Percentiles rank a stretch among this genome's conserved stretches.
These are phyloP conservation scores for Atkinsonella texensis DNA, from an alignment of 2,329 filamentous ascomycete species.

Conservation along the genomic window DNA sequence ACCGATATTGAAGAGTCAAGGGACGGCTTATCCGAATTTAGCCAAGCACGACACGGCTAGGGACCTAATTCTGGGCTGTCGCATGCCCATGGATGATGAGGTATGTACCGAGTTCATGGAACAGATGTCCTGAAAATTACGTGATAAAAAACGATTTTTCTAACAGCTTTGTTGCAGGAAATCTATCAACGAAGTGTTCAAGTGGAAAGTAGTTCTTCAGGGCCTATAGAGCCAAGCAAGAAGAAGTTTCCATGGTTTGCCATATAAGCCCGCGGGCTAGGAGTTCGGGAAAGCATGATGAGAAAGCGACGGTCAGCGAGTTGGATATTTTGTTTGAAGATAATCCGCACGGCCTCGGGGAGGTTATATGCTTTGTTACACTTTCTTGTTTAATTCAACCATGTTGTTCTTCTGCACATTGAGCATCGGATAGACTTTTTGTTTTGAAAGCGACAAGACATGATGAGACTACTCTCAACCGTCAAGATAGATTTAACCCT, in stretches of 20 bases:
- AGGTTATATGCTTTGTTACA: neutral
- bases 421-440: neutral
- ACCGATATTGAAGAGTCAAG: slow-evolving; percentile 84
- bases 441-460: slow-evolving; percentile 1
- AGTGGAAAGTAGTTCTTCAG: slow-evolving; percentile 39
- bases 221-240: slow-evolving; percentile 36
- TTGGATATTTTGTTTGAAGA: slow-evolving; percentile 3
- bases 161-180: slow-evolving; percentile 30
- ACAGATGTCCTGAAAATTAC: no score
- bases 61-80: slow-evolving; percentile 69
- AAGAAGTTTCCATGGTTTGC: slow-evolving; percentile 58
- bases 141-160: neutral
- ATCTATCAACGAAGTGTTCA: slow-evolving; percentile 51
- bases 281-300: slow-evolving; percentile 14
- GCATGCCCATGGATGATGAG: slow-evolving; percentile 77
- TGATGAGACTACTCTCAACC: neutral
- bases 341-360: slow-evolving; percentile 2
- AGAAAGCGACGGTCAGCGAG: neutral
- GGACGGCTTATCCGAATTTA: slow-evolving; percentile 65
- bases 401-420: neutral
- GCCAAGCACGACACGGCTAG: slow-evolving; percentile 56
- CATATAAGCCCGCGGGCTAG: slow-evolving; percentile 25
- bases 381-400: neutral
- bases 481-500: no score
- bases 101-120: slow-evolving; percentile 36